Evolutionary conservation across 331 rosid species (phyloP), one percentile per base, ranked within the genome.

Genomic region (Rosa hybrid): DNA sequence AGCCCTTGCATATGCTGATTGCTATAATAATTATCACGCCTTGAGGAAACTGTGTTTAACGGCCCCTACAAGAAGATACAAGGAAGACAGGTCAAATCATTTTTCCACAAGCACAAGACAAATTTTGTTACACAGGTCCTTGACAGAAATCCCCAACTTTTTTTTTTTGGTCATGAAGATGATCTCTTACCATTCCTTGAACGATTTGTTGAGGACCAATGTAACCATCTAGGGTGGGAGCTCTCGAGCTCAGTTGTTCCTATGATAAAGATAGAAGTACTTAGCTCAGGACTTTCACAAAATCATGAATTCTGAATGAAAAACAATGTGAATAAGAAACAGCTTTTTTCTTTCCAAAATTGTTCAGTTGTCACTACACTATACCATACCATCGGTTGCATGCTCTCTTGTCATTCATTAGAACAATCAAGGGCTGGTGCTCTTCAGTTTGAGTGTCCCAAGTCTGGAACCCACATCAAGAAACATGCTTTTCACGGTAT

Each of bases 221-320:
- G 80, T 77, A 86, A 76, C 86, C 88, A 62, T 89, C 88, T 16
- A 78, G 59, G 67, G 87, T 77, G 45, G 84, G 83, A 78, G 89
- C 82, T 78, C 89, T 90, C 21, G 85, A 80, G 79, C 73, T 81
- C 72, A 83, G 76, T 78, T 86, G 84, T 57, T 76, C 92, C 95
- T 87, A 68, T 50, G 63, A 75, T 45, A 72, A 71, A 78, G 48
- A 69, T 46, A 14, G 30, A 54, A 14, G 45, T 53, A 63, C 69
- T 63, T 63, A 8, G 62, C 74, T 74, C 8, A 20, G 51, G 77
- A 79, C 62, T 64, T 82, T 78, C 76, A 51, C 23, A 39, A 50
- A 77, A 76, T 10, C 0, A 2, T 13, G 54, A 59, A 75, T 45
- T 3, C 12, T 38, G 51, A 74, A 7, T 68, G 30, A 72, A 50